These are phyloP conservation scores for Ambispora gerdemannii DNA, from an alignment of 192 early-diverging fungal species.

Conservation along the genomic window DNA sequence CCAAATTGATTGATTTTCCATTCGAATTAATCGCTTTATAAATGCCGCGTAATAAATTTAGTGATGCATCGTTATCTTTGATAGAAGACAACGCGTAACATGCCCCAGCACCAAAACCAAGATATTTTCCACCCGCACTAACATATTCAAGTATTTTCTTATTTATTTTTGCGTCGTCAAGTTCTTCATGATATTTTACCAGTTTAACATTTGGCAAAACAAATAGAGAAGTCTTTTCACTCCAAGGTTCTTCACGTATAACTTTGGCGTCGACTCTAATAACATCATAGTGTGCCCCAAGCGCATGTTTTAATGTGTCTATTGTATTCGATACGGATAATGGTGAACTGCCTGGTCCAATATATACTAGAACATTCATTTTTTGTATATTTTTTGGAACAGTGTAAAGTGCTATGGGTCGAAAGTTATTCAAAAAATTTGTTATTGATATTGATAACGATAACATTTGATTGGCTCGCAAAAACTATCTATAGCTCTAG, in stretches of 20 bases:
- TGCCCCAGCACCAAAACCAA: conserved; percentile 90
- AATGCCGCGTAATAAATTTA: too few relatives aligned
- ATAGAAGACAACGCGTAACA: conserved; percentile 69
- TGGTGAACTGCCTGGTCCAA: conserved; percentile 69
- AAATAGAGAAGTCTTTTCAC: conserved; percentile 76
- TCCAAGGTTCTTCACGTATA: conserved; percentile 80
- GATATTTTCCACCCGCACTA: conserved; percentile 73
- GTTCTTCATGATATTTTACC: conserved; percentile 69
- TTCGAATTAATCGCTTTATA: too few relatives aligned
- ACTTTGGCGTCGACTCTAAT: conserved; percentile 74
- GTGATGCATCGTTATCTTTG: too few relatives aligned
- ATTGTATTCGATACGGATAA: conserved; percentile 62
- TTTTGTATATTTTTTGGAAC: conserved; percentile 42
- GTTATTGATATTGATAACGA: too few relatives aligned
- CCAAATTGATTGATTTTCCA: too few relatives aligned
- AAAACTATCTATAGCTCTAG: too few relatives aligned
- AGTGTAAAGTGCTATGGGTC: too few relatives aligned
- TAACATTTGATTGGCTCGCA: too few relatives aligned
- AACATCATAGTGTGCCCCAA: conserved; percentile 80
- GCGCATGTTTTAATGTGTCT: conserved; percentile 66
- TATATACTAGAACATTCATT: conserved; percentile 85
- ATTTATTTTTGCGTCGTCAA: conserved; percentile 65
- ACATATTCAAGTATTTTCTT: conserved; percentile 66
- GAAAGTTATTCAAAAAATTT: too few relatives aligned
- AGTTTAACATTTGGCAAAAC: conserved; percentile 92